Base-by-base conservation (phyloP, 2,329 filamentous ascomycete species). In the Venturiaceae sp. region DNA sequence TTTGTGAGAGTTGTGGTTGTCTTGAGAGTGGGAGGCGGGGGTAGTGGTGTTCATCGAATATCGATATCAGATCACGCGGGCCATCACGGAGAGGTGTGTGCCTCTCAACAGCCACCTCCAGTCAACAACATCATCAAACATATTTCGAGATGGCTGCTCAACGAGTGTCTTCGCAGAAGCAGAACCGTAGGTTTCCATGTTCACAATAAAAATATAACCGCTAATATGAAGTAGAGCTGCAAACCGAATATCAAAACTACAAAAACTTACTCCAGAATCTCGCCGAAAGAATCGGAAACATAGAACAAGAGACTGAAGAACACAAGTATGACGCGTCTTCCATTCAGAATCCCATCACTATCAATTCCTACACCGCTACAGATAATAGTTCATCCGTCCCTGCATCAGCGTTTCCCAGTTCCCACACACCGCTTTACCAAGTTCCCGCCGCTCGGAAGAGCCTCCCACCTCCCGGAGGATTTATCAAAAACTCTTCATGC, bases 281-380 rank as follows among this genome's bases (percentile, higher is more conserved):
- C 67, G 94, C 94, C 32, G 87, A 91, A 69, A 97, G 96, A 73
- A 96, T 99, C 66, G 94, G 94, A 41, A 92, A 97, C 69, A 92
- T 99, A 59, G 94, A 99, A 76, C 90, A 96, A 72, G 94, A 97
- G 72, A 86, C 89, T 21, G 94, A 99, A 73, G 94, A 99, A 72
- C 94, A 99, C 80, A 97, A 96, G 94, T 97, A 76, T 71, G 87
- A 76, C 32, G 74, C 60, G 19, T 55, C 55, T 46, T 37, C 33
- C 58, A 62, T 60, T 46, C 33, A 33, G 55, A 57, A 60, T 63
- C 30, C 34, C 54, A 23, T 33, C 19, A 64, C 62, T 62, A 63
- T 64, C 58, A 54, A 57, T 60, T 58, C 53, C 53, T 53, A 65
- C 63, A 67, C 61, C 60, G 69, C 65, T 37, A 59, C 60, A 63